These are phyloP conservation scores for Polytolypa hystricis DNA, from an alignment of 2,329 filamentous ascomycete species.

Conservation along the genomic window DNA sequence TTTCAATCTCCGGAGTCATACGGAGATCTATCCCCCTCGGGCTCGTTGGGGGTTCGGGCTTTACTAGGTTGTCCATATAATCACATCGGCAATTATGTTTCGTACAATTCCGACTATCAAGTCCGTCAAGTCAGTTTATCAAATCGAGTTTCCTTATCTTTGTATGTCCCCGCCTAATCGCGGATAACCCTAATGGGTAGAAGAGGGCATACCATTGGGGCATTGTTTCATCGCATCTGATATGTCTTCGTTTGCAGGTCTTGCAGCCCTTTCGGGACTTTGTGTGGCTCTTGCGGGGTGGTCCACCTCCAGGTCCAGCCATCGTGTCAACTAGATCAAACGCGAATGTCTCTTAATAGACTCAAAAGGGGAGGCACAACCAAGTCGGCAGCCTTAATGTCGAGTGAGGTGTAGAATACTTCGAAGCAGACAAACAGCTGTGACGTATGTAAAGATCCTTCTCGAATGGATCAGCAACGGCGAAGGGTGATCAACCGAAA, in stretches of 20 bases:
- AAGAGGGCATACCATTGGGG: conserved; percentile 69
- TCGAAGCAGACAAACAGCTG: too few species aligned
- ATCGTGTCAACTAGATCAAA: too few species aligned
- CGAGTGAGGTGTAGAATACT: too few species aligned
- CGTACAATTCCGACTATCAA: conserved; percentile 79
- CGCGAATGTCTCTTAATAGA: too few species aligned
- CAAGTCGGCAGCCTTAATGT: too few species aligned
- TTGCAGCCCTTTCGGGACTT: conserved; percentile 98
- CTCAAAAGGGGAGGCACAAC: too few species aligned
- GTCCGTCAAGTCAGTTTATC: conserved; percentile 9
- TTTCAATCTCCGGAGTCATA: conserved; percentile 78
- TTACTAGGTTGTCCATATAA: conserved; percentile 72
- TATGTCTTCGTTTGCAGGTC: conserved; percentile 94
- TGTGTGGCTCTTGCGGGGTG: conserved; percentile 83
- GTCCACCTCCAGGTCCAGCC: conserved; percentile 90
- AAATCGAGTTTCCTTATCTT: background rate
- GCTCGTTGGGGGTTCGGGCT: conserved; percentile 40
- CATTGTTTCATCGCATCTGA: conserved; percentile 94
- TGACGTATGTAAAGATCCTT: too few species aligned
- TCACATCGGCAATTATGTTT: conserved; percentile 98
- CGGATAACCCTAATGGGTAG: conserved; percentile 17
- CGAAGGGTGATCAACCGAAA: conserved; percentile 5
- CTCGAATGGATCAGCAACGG: background rate
- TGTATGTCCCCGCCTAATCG: too few species aligned
- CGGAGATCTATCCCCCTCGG: conserved; percentile 54